Conservation (phyloP, 2,329 filamentous ascomycete species). For the Fusarium sp. region DNA sequence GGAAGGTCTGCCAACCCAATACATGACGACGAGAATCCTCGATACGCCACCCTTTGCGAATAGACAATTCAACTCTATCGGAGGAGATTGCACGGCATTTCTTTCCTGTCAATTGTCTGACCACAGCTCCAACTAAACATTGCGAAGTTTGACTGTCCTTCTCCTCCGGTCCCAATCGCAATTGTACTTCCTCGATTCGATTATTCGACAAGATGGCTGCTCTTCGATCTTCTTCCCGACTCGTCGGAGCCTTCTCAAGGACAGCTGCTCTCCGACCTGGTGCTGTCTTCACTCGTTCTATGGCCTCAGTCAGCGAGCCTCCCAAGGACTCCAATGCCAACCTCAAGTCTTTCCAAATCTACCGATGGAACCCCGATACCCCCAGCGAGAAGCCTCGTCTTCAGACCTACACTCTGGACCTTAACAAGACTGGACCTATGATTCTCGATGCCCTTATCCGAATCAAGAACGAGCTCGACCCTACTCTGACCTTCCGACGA, state of each 20-base stretch:
- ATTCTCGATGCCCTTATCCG: constrained; percentile 94
- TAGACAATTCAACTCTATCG: constrained; percentile 34
- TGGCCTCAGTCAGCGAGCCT: constrained; percentile 67
- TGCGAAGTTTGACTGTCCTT: constrained; percentile 40
- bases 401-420: constrained; percentile 92
- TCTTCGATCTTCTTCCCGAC: constrained; percentile 67
- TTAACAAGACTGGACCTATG: constrained; percentile 99
- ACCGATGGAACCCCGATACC: constrained; percentile 97
- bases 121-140: constrained; percentile 23
- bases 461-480: constrained; percentile 99
- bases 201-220: constrained; percentile 61
- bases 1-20: constrained; percentile 44
- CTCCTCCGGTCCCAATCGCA: constrained; percentile 39
- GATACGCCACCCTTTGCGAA: constrained; percentile 37
- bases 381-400: constrained; percentile 93
- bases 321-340: constrained; percentile 70
- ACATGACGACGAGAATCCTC: constrained; percentile 42
- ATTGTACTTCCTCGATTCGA: constrained; percentile 4
- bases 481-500: constrained; percentile 93
- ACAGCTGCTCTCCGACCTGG: constrained; percentile 52
- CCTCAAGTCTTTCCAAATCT: constrained; percentile 97
- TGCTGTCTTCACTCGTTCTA: constrained; percentile 59
- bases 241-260: constrained; percentile 58
- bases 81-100: constrained; percentile 43
- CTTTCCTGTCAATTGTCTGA: constrained; percentile 43